Conservation (phyloP, 768 basidiomycete species). For the Leccinum obscurum region DNA sequence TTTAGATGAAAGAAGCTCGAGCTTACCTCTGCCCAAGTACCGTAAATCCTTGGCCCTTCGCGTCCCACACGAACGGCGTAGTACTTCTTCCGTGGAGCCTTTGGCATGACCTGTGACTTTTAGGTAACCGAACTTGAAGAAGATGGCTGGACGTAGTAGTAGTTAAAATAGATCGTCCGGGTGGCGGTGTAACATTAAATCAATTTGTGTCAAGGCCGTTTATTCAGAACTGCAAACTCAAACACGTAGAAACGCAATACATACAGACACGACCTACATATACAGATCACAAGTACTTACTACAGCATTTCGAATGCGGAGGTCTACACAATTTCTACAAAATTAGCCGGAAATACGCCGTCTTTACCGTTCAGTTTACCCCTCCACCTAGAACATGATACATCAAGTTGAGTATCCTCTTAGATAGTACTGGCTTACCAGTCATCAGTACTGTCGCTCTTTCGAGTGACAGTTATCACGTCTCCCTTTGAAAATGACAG, state of each 20-base stretch:
- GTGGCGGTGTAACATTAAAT: not conserved
- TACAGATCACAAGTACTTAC: not conserved
- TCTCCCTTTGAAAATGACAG: slow-evolving; percentile 76
- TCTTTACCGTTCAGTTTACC: slow-evolving; percentile 59
- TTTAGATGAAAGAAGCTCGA: not conserved
- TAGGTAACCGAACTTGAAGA: not conserved
- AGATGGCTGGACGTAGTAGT: not conserved
- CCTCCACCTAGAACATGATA: slow-evolving; percentile 58
- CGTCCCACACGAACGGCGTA: slow-evolving; percentile 64
- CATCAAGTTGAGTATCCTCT: not conserved
- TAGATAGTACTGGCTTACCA: slow-evolving; percentile 47
- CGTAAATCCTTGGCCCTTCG: slow-evolving; percentile 57
- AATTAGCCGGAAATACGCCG: slow-evolving; percentile 83
- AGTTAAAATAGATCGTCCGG: no score
- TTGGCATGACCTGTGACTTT: slow-evolving; percentile 26
- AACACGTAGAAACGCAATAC: not conserved
- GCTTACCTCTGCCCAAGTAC: slow-evolving; percentile 60
- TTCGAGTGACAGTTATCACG: slow-evolving; percentile 66
- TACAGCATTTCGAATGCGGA: not conserved
- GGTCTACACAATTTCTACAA: slow-evolving; percentile 61
- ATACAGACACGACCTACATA: slow-evolving; percentile 1
- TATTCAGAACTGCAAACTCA: not conserved
- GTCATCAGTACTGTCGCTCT: slow-evolving; percentile 70
- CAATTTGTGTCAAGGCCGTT: no score
- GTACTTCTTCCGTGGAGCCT: slow-evolving; percentile 41